Evolutionary conservation across 1,284 basidiomycete genomes (phyloP), one percentile per base, ranked within the genome.

Genomic region (Pseudozyma tsukubaensis): DNA sequence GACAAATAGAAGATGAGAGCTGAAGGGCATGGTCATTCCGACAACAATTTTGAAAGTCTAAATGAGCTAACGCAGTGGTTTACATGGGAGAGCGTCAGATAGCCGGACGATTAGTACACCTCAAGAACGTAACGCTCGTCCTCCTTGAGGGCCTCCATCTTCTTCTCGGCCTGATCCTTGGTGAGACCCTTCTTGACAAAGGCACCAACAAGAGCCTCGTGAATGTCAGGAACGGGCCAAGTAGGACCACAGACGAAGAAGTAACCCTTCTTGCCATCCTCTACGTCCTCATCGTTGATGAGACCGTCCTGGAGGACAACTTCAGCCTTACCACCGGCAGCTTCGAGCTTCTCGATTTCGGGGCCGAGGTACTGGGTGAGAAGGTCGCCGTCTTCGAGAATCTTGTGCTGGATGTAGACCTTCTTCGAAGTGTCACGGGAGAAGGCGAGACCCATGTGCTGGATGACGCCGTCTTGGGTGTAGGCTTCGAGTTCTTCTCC

Each of bases 401-500:
- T 99, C 88, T 94, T 95, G 88, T 99, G 93, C 86, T 99, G 96
- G 83, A 99, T 99, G 86, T 99, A 99, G 50, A 97, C 91, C 87
- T 99, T 99, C 85, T 91, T 79, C 60, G 89, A 89, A 5, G 91
- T 90, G 85, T 99, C 97, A 77, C 97, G 91, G 48, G 96, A 98
- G 88, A 99, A 99, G 24, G 97, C 97, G 50, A 99, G 89, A 24
- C 97, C 95, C 32, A 94, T 91, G 79, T 91, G 91, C 36, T 92
- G 90, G 85, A 98, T 91, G 70, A 95, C 88, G 50, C 91, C 90
- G 77, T 94, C 92, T 13, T 89, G 87, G 59, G 97, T 90, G 84
- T 88, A 88, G 0, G 88, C 88, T 81, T 89, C 88, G 73, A 89
- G 58, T 86, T 94, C 93, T 83, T 94, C 93, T 54, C 94, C 94